Evolutionary conservation across 176 grass and related monocot species (phyloP), one percentile per base, ranked within the genome.

Genomic region (maize (Zea mays)): DNA sequence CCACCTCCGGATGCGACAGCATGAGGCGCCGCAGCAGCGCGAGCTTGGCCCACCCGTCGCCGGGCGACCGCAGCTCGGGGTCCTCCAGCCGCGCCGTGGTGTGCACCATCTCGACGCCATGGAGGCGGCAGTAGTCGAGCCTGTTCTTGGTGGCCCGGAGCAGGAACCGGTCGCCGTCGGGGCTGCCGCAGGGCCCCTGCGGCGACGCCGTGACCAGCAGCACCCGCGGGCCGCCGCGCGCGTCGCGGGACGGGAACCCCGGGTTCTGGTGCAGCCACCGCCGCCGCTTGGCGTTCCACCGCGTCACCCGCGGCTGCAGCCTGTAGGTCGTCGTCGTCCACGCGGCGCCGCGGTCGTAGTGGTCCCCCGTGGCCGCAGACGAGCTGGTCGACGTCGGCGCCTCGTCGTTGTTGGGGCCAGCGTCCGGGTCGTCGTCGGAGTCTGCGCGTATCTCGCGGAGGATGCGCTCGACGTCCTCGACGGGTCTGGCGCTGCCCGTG

Each of bases 1-100:
- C 92, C 19, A 85, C 73, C 90, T 96, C 93, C 75, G 93, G 89
- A 65, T 96, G 93, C 7, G 93, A 82, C 4, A 96, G 79, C 89
- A 96, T 92, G 0, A 92, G 93, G 9, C 81, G 86, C 4, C 93
- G 86, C 7, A 96, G 75, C 50, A 89, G 87, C 0, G 86, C 86
- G 0, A 96, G 86, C 81, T 96, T 96, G 35, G 79, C 75, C 93
- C 93, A 92, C 82, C 84, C 82, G 10, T 78, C 89, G 7, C 78
- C 86, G 20, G 27, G 0, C 16, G 52, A 27, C 27, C 27, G 27
- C 57, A 60, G 57, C 57, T 21, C 57, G 20, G 20, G 57, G 57
- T 60, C 57, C 57, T 21, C 20, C 10, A 33, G 19, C 8, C 72
- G 78, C 4, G 84, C 77, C 86, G 80, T 87, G 78, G 34, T 65